Evolutionary conservation across 2,329 filamentous ascomycete species (phyloP).

Genomic region (Macrophomina pseudophaseolina): DNA sequence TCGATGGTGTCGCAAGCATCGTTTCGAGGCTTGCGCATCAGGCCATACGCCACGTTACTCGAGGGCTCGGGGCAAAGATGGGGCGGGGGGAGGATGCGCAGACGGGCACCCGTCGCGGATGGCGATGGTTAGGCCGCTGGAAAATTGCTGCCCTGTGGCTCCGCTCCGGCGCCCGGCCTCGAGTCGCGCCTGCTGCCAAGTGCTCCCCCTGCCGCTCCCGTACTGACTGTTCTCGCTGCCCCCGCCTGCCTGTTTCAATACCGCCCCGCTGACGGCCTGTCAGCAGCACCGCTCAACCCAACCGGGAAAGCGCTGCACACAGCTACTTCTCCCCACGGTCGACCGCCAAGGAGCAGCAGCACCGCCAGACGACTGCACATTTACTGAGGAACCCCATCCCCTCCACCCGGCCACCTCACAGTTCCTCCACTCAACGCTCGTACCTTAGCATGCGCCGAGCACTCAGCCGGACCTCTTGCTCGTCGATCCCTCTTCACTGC

Average conservation of each 20-base stretch:
- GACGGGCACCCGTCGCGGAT: slow-evolving; percentile 19
- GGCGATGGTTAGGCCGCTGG: slow-evolving; percentile 17
- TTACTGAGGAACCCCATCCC: too few relatives aligned
- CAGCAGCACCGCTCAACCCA: not conserved
- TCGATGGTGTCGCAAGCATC: slow-evolving; percentile 27
- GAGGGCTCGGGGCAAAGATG: slow-evolving; percentile 18
- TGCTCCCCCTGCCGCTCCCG: not conserved
- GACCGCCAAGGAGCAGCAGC: too few relatives aligned
- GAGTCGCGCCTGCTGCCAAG: slow-evolving; percentile 11
- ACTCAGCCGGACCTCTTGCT: too few relatives aligned
- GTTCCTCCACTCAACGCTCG: too few relatives aligned
- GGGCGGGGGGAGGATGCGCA: slow-evolving; percentile 24
- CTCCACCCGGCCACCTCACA: too few relatives aligned
- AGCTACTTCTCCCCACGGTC: too few relatives aligned
- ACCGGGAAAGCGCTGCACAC: too few relatives aligned
- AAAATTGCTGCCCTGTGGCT: slow-evolving; percentile 14
- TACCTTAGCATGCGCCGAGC: too few relatives aligned
- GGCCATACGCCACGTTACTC: slow-evolving; percentile 20
- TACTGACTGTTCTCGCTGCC: not conserved
- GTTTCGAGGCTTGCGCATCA: slow-evolving; percentile 26
- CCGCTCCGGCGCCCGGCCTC: not conserved
- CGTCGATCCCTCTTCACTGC: too few relatives aligned
- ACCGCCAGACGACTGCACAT: too few relatives aligned
- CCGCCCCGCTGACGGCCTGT: not conserved
- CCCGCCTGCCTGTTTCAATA: not conserved